Evolutionary conservation across 208 protist genomes (phyloP).

Genomic region (Trypanosoma rangeli): DNA sequence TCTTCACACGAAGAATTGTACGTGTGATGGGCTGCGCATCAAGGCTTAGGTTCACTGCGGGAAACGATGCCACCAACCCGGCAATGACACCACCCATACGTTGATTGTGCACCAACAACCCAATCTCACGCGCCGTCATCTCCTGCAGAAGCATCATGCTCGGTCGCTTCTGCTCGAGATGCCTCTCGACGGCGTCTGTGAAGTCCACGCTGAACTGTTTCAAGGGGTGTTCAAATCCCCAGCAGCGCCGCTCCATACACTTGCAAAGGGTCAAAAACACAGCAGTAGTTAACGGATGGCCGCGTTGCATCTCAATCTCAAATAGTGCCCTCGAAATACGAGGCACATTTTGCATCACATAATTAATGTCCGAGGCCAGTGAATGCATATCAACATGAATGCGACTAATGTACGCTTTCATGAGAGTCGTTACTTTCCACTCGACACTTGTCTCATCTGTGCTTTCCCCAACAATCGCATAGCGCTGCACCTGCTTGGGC

Average conservation of each 20-base stretch:
- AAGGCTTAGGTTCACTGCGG: constrained; percentile 83
- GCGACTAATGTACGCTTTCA: constrained; percentile 96
- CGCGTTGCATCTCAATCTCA: constrained; percentile 96
- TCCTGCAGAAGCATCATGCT: constrained; percentile 83
- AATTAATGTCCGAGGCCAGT: constrained; percentile 94
- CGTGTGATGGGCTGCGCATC: constrained; percentile 98
- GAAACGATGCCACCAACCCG: constrained; percentile 87
- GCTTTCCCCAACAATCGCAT: constrained; percentile 71
- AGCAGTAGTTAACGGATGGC: constrained; percentile 84
- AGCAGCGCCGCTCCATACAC: constrained; percentile 94
- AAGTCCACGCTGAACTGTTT: constrained; percentile 86
- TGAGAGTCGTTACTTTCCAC: constrained; percentile 96
- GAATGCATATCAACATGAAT: constrained; percentile 87
- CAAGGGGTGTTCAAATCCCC: constrained; percentile 93
- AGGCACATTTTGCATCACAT: constrained; percentile 96
- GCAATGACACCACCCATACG: constrained; percentile 82
- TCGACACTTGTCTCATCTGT: constrained; percentile 86
- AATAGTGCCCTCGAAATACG: constrained; percentile 97
- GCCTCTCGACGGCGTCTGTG: constrained; percentile 64
- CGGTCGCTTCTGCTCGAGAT: constrained; percentile 74
- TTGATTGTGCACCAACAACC: constrained; percentile 85
- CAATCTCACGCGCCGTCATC: constrained; percentile 79
- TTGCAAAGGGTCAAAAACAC: constrained; percentile 92
- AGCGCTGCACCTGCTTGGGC: constrained; percentile 66
- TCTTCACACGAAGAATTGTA: constrained; percentile 93